Evolutionary conservation across 768 basidiomycete genomes (phyloP), one percentile per base, ranked within the genome.

Genomic region (Pisolithus albus): DNA sequence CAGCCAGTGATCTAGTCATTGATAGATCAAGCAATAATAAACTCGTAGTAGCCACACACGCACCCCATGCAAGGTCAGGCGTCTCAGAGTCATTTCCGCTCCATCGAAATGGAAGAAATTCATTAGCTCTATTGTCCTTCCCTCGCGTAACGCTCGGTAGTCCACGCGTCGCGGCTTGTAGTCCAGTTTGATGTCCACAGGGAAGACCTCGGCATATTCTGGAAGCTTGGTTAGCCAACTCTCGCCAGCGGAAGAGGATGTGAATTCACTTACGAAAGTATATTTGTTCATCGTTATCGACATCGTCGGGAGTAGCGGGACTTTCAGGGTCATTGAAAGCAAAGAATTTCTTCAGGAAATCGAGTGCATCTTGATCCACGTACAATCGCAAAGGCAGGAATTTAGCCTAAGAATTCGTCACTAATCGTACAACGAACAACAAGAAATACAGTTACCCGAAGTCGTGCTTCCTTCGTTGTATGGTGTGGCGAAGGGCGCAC

Each of bases 71-170:
- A 98, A 66, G 16, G 90, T 92, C 56, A 98, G 86, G 61, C 96
- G 93, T 51, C 96, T 78, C 48, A 99, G 68, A 0, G 93, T 96
- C 92, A 99, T 98, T 68, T 97, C 96, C 4, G 95, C 89, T 0
- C 92, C 94, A 60, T 98, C 96, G 58, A 98, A 99, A 70, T 98
- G 94, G 84, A 99, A 99, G 68, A 99, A 98, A 65, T 99, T 99
- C 95, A 99, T 98, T 43, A 99, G 70, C 64, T 99, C 96, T 54
- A 95, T 95, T 0, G 92, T 93, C 67, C 78, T 82, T 13, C 96
- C 96, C 54, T 93, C 87, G 37, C 84, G 80, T 52, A 99, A 72
- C 8, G 94, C 96, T 55, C 82, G 74, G 65, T 97, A 96, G 66
- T 98, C 92, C 18, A 99, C 94, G 6, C 94, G 83, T 44, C 97